A percentile compares a stretch with the other conserved stretches of the same genome.
These are phyloP conservation scores for Pisolithus albus DNA, from an alignment of 768 basidiomycete genomes.

Conservation along the genomic window DNA sequence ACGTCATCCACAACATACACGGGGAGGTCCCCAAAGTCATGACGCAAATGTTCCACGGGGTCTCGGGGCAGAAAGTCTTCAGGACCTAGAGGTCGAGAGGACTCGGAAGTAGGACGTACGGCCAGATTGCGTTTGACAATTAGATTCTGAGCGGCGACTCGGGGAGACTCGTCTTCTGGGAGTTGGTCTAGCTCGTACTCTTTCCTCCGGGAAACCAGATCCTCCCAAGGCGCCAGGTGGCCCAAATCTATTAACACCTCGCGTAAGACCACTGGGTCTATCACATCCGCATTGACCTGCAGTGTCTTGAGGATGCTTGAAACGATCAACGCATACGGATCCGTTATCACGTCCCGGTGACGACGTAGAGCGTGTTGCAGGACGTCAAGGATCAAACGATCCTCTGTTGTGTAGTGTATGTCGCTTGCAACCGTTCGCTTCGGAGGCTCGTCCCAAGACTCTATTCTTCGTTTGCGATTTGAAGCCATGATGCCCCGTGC, in stretches of 20 bases:
- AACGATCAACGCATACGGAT: constrained; percentile 52
- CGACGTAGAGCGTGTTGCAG: constrained; percentile 48
- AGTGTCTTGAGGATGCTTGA: constrained; percentile 55
- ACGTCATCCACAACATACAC: constrained; percentile 86
- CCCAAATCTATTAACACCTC: constrained; percentile 64
- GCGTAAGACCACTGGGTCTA: constrained; percentile 29
- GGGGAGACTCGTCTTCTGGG: constrained; percentile 23
- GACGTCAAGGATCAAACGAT: constrained; percentile 53
- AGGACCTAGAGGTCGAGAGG: constrained; percentile 38
- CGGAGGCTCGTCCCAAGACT: constrained; percentile 27
- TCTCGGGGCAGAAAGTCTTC: constrained; percentile 63
- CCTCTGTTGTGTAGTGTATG: constrained; percentile 42
- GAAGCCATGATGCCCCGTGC: constrained; percentile 37
- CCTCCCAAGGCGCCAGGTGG: constrained; percentile 75
- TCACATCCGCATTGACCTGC: constrained; percentile 27
- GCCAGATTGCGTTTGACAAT: constrained; percentile 15
- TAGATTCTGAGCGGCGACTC: constrained; percentile 27
- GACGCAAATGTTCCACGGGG: constrained; percentile 61
- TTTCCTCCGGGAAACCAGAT: constrained; percentile 40
- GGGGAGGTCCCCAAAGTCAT: constrained; percentile 76
- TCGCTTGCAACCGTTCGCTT: constrained; percentile 21
- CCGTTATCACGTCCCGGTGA: constrained; percentile 43
- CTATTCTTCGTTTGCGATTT: constrained; percentile 23
- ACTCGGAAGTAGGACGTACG: constrained; percentile 2
- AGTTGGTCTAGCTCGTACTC: constrained; percentile 24